Conservation (phyloP, 2,329 filamentous ascomycete species). For the Huntiella decipiens region DNA sequence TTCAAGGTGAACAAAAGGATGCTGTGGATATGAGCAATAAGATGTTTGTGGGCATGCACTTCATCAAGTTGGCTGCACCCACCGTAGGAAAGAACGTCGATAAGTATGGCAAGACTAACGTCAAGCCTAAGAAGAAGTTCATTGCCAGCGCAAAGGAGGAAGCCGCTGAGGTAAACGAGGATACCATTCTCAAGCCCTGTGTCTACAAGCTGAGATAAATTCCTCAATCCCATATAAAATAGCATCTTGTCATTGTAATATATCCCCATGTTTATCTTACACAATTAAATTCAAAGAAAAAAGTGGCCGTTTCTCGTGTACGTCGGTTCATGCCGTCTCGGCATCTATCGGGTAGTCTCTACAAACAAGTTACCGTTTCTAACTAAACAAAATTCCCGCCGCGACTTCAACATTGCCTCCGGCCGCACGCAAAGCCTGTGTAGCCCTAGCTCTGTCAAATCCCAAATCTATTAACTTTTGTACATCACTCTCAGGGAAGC, state of each 20-base stretch:
- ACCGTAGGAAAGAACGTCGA: conserved; percentile 54
- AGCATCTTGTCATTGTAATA: not conserved
- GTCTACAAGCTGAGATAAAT: conserved; percentile 72
- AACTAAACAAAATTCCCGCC: conserved; percentile 52
- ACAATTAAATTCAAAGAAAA: no score
- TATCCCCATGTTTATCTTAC: not conserved
- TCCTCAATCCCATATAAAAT: no score
- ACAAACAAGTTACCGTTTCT: no score
- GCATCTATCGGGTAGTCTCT: no score
- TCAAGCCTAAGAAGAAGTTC: conserved; percentile 36
- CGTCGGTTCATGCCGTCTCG: no score
- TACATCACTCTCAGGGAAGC: conserved; percentile 45
- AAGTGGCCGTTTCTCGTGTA: no score
- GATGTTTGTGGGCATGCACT: conserved; percentile 98
- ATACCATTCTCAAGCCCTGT: conserved; percentile 67
- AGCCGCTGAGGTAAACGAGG: conserved; percentile 45
- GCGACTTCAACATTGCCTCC: conserved; percentile 76
- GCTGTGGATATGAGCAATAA: conserved; percentile 73
- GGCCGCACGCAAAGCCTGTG: conserved; percentile 64
- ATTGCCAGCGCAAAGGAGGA: conserved; percentile 25
- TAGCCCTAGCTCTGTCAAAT: conserved; percentile 55
- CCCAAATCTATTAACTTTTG: conserved; percentile 61
- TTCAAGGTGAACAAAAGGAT: conserved; percentile 40
- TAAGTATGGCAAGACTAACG: conserved; percentile 33
- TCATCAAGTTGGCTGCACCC: conserved; percentile 64